Evolutionary conservation across 2,329 filamentous ascomycete species (phyloP), one percentile per base, ranked within the genome.

Genomic region (Tolypocladium album): DNA sequence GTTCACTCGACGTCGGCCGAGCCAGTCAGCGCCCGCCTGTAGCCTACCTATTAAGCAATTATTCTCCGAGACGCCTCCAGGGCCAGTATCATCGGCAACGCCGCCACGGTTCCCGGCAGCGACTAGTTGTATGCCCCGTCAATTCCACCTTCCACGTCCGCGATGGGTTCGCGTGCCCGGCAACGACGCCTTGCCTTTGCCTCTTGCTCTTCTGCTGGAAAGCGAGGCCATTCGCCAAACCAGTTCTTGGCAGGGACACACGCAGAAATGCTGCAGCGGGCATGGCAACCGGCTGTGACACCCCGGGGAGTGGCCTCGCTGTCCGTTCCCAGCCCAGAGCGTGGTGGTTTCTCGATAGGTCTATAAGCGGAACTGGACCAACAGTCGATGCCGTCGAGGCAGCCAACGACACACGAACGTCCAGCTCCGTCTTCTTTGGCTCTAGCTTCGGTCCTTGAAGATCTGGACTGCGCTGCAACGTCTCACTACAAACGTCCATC

Each of bases 381-480:
- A 15, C 50, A 13, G 50, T 55, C 50, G 20, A 55, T 36, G 50
- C 31, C 50, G 34, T 53, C 50, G 47, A 34, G 17, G 24, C 47
- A 36, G 27, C 50, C 50, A 36, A 53, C 50, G 50, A n/a, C 50
- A 36, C 17, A 34, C 17, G 27, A n/a, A 34, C 13, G 24, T 40
- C 55, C 47, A 20, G 47, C 24, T 31, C 47, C 15, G 47, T 11
- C 47, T 56, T 24, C 24, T 56, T 56, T 43, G 24, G 55, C 56
- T 31, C 47, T 50, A 50, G 47, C 47, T 50, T 56, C 56, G 56
- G 56, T 15, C 59, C 40, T 55, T 52, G 56, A 52, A 56, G 56
- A 60, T 38, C 59, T 42, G 59, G 34, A 27, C 56, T 58, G 59
- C 59, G 59, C 56, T 61, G 59, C 59, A 61, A 61, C 59, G 59